A percentile compares a stretch with the other conserved stretches of the same genome.
These are phyloP conservation scores for Ligustrum vulgare DNA, from an alignment of 257 asterid genomes.

Conservation along the genomic window DNA sequence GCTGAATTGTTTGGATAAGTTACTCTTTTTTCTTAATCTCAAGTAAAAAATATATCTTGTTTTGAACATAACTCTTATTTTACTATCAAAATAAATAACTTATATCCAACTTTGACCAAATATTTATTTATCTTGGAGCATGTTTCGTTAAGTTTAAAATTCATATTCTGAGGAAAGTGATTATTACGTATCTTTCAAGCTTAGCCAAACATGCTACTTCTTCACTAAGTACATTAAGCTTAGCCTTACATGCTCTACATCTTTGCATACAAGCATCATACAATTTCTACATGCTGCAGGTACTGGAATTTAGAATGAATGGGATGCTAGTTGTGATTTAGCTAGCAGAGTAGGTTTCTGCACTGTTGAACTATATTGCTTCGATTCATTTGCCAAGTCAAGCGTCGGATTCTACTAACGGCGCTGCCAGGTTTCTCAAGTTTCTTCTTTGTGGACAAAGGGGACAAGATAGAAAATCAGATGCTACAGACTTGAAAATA, in stretches of 20 bases:
- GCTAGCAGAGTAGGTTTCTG: not conserved
- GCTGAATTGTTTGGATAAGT: not conserved
- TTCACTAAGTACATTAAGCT: not conserved
- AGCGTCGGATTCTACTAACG: constrained; percentile 31
- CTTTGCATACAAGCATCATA: not conserved
- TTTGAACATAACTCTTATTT: not conserved
- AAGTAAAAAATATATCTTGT: not conserved
- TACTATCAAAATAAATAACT: not conserved
- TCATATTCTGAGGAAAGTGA: not conserved
- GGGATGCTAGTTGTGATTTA: constrained; percentile 31
- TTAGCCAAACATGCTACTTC: not conserved
- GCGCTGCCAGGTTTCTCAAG: constrained; percentile 48
- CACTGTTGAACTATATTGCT: constrained; percentile 47
- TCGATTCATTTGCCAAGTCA: constrained; percentile 31
- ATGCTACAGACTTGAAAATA: constrained; percentile 28
- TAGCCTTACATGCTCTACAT: not conserved
- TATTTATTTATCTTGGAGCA: not conserved
- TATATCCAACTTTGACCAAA: not conserved
- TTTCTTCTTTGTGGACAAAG: constrained; percentile 43
- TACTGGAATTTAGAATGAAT: constrained; percentile 45
- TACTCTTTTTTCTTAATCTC: not conserved
- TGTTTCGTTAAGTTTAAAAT: not conserved
- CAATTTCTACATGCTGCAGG: not conserved
- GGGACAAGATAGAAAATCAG: constrained; percentile 30
- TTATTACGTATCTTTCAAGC: not conserved